Percentiles rank a stretch among this genome's conserved stretches.
Evolutionary conservation across 148 eudicot genomes (phyloP).

Genomic region (Agrostemma githago): DNA sequence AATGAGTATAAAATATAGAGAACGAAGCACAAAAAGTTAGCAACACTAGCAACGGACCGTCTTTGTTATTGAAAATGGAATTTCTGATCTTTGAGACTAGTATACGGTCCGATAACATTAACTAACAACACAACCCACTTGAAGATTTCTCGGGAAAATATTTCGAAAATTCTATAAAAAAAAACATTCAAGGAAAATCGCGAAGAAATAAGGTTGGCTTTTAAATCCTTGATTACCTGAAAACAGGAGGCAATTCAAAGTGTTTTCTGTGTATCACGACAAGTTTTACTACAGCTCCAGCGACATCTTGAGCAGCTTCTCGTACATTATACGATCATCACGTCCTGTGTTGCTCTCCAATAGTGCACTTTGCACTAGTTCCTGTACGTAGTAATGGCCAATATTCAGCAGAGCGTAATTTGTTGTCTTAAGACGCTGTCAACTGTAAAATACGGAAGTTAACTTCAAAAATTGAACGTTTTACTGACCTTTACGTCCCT

Average conservation of each 20-base stretch:
- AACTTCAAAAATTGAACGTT: background rate
- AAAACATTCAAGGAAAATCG: background rate
- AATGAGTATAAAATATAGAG: too few relatives aligned
- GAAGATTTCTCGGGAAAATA: background rate
- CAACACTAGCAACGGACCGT: too few relatives aligned
- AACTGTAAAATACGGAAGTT: background rate
- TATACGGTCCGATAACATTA: background rate
- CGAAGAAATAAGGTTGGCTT: background rate
- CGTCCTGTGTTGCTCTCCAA: slow-evolving; percentile 90
- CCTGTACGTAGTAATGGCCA: slow-evolving; percentile 36
- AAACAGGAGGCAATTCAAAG: background rate
- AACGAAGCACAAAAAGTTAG: too few relatives aligned
- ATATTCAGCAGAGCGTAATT: background rate
- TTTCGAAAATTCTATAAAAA: too few relatives aligned
- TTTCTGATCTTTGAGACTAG: background rate
- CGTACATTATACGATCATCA: slow-evolving; percentile 77
- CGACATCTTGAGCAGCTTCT: slow-evolving; percentile 67
- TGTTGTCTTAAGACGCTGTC: background rate
- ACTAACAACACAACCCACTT: background rate
- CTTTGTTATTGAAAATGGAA: background rate
- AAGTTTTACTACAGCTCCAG: background rate
- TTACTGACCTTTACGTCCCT: slow-evolving; percentile 87
- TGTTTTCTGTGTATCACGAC: background rate
- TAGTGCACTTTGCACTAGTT: slow-evolving; percentile 93
- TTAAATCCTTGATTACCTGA: background rate